Percentiles rank a stretch among this genome's conserved stretches.
Evolutionary conservation across 1,284 basidiomycete genomes (phyloP).

Genomic region (Ustilago crameri): DNA sequence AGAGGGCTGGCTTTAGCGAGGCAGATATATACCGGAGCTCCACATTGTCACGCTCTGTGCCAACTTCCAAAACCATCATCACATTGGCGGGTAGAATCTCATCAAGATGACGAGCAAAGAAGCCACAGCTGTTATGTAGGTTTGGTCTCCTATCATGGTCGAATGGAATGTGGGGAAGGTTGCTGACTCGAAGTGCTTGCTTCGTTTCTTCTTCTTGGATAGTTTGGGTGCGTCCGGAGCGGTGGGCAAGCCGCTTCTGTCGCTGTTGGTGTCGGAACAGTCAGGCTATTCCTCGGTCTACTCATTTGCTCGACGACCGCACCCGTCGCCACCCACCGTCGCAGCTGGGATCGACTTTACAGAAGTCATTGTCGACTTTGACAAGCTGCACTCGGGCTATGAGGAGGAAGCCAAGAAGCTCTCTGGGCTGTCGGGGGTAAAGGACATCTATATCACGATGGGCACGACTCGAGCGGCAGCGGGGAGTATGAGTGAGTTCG

Average conservation of each 20-base stretch:
- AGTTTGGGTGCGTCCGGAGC: slow-evolving; percentile 53
- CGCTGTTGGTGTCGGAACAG: slow-evolving; percentile 22
- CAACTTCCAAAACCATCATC: too few species aligned
- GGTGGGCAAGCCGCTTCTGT: slow-evolving; percentile 50
- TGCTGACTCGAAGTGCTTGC: neutral
- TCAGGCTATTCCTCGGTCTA: slow-evolving; percentile 72
- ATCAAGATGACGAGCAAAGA: slow-evolving; percentile 6
- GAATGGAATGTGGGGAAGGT: neutral
- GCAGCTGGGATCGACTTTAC: slow-evolving; percentile 66
- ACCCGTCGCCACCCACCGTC: slow-evolving; percentile 61
- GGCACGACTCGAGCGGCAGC: slow-evolving; percentile 69
- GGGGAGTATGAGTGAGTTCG: slow-evolving; percentile 76
- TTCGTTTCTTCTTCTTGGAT: neutral
- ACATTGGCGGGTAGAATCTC: too few species aligned
- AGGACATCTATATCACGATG: slow-evolving; percentile 46
- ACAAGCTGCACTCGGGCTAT: slow-evolving; percentile 25
- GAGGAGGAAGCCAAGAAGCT: slow-evolving; percentile 34
- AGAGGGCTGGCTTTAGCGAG: too few species aligned
- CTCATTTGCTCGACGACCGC: slow-evolving; percentile 74
- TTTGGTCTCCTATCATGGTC: neutral
- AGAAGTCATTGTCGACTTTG: slow-evolving; percentile 53
- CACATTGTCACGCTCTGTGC: too few species aligned
- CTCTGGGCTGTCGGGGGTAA: slow-evolving; percentile 13
- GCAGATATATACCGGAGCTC: too few species aligned
- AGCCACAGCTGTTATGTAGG: slow-evolving; percentile 38